Base-by-base conservation (phyloP, 495 filamentous ascomycete species). In the Aspergillus biplanus region DNA sequence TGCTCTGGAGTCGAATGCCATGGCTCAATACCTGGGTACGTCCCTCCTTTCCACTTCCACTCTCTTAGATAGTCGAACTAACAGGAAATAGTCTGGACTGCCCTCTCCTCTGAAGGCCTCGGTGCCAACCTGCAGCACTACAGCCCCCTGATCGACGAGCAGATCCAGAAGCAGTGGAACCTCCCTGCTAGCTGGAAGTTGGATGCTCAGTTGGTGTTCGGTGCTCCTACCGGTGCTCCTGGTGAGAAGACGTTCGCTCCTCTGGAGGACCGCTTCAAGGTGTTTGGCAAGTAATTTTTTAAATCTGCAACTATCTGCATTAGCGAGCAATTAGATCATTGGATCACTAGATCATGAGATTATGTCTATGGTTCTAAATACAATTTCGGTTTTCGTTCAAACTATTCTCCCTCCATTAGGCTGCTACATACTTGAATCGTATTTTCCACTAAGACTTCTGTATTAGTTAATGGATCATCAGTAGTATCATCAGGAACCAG, bases 81-180 rank as follows among this genome's bases (percentile, higher is more conserved):
- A 11, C 9, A 50, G 3, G 46, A 27, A 50, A 2, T n/a, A 76
- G 74, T 82, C 59, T 85, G 82, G 82, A 73, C 75, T 44, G 82
- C 82, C 7, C 77, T 85, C 18, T 68, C 79, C 61, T 67, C 76
- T 12, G 80, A 82, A 61, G 82, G 82, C 35, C 67, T 85, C 59
- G 82, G 82, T 35, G 76, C 71, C 66, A 85, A 84, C 65, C 74
- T 85, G 27, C 82, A 85, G 78, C 82, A 85, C 72, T 83, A 82
- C 72, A 83, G 79, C 67, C 79, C 80, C n/a, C 67, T 82, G 12
- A 78, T 84, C 62, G 80, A 83, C 60, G 74, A 71, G 34, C 67
- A 71, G 42, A 57, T 84, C 27, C 56, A 73, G 59, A 78, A 77
- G 57, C 73, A 74, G 61, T 83, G 74, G 70, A 64, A 70, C 54